Evolutionary conservation across 2,329 filamentous ascomycete species (phyloP).

Genomic region (Penicillium hordei): DNA sequence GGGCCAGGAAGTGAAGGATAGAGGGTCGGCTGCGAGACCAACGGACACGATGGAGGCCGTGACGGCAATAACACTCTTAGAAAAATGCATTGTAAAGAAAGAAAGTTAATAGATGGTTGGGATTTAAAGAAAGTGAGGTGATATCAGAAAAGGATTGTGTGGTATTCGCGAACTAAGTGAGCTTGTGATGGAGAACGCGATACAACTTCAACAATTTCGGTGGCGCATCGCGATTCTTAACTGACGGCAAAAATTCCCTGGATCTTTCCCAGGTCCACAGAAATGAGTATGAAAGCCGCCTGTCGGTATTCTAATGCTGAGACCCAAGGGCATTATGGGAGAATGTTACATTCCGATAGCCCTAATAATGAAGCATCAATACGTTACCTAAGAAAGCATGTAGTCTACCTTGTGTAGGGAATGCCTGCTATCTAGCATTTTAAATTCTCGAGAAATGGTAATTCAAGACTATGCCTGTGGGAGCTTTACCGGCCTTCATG

Average conservation of each 20-base stretch:
- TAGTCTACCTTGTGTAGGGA: conserved; percentile 8
- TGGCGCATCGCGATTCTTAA: conserved; percentile 26
- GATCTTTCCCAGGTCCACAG: conserved; percentile 10
- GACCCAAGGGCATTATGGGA: conserved; percentile 4
- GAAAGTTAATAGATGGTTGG: not conserved
- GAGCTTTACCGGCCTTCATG: not conserved
- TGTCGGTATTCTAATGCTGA: conserved; percentile 19
- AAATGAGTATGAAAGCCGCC: conserved; percentile 4
- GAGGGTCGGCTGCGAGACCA: conserved; percentile 47
- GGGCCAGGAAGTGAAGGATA: conserved; percentile 56
- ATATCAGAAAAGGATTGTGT: not conserved
- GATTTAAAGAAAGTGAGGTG: conserved; percentile 16
- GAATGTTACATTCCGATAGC: conserved; percentile 28
- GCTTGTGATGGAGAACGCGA: conserved; percentile 8
- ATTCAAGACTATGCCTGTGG: not conserved
- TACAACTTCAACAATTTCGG: not conserved
- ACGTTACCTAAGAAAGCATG: conserved; percentile 7
- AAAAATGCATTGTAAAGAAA: conserved; percentile 51
- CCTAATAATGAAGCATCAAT: conserved; percentile 6
- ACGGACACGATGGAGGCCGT: conserved; percentile 44
- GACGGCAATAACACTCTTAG: conserved; percentile 49
- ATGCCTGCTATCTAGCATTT: conserved; percentile 5
- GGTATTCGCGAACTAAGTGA: not conserved
- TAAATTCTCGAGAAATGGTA: not conserved
- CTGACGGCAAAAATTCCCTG: not conserved